Base-by-base conservation (phyloP, 495 filamentous ascomycete genomes). In the Rhizodiscina lignyota region DNA sequence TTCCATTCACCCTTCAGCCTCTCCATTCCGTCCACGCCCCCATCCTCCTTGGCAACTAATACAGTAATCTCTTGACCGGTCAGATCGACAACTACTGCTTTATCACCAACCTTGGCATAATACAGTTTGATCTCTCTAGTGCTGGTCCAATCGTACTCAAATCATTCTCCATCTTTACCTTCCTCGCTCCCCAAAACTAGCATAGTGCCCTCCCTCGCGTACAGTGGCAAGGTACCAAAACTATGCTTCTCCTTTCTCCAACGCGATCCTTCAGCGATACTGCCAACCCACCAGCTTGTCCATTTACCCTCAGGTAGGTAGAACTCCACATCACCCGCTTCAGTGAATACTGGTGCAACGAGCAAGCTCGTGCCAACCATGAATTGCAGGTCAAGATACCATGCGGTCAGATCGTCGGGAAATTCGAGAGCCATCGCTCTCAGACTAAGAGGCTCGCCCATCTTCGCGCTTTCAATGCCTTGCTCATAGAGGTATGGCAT, bases 281-380 rank as follows among this genome's bases (percentile, higher is more conserved):
- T 63, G 1, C 83, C 83, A 49, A 85, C 77, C 41, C 17, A 94
- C 79, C 41, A 94, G 51, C 58, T 91, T 79, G 44, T 79, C 38
- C 60, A 53, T 56, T 80, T 81, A 0, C 83, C 83, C 1, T 83
- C 70, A 26, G 94, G 52, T 8, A 77, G 67, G 51, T 84, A 93
- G 57, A 92, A 77, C 39, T 93, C 86, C 1, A 86, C 67, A 4
- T 37, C 44, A 12, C 49, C 49, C 18, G 34, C 44, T 18, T 50
- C 49, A 18, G 45, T 39, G 31, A 52, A 54, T 5, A 54, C 40
- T 3, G 51, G 51, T n/a, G 51, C 49, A 1, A 48, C 51, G 3
- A 54, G 28, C 13, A 54, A 37, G 12, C 29, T 20, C 11, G 26
- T 34, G 3, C 51, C 51, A 8, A 54, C 29, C 51, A 54, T 54